Percentiles rank a stretch among this genome's conserved stretches.
Evolutionary conservation across 2,329 filamentous ascomycete species (phyloP).

Genomic region (Emergomyces orientalis): DNA sequence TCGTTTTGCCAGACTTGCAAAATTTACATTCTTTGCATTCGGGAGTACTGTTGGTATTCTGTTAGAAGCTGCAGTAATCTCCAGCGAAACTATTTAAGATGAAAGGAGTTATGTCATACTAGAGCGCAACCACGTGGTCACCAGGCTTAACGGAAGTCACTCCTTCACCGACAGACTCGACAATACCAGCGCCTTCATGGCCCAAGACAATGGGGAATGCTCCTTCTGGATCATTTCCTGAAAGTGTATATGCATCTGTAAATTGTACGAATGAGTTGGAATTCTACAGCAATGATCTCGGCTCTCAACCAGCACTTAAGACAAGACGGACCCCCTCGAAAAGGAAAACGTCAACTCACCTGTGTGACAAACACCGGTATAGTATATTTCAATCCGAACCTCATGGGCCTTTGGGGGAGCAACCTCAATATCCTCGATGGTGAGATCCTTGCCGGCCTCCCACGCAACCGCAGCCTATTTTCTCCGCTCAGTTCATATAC

Average conservation of each 20-base stretch:
- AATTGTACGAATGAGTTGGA: neutral
- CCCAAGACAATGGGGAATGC: slow-evolving; percentile 83
- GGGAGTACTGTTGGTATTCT: slow-evolving; percentile 60
- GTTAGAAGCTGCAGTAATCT: neutral
- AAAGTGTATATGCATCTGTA: slow-evolving; percentile 82
- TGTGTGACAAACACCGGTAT: slow-evolving; percentile 98
- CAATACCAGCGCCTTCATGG: slow-evolving; percentile 84
- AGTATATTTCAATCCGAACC: slow-evolving; percentile 93
- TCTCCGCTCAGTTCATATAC: neutral
- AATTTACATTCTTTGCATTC: slow-evolving; percentile 99
- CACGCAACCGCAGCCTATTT: slow-evolving; percentile 81
- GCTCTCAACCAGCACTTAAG: neutral
- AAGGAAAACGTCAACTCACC: slow-evolving; percentile 45
- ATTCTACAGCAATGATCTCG: neutral
- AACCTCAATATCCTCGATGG: slow-evolving; percentile 88
- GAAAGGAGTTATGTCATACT: slow-evolving; percentile 45
- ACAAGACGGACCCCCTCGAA: neutral
- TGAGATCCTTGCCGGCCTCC: slow-evolving; percentile 85
- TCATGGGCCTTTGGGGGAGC: slow-evolving; percentile 80
- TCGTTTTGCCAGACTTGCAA: slow-evolving; percentile 98
- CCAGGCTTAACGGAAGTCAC: slow-evolving; percentile 90
- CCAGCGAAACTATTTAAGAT: neutral
- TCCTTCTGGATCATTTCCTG: slow-evolving; percentile 94
- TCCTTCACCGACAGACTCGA: slow-evolving; percentile 88
- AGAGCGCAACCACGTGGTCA: slow-evolving; percentile 83